Percentiles rank a stretch among this genome's conserved stretches.
phyloP scores from a whole-genome alignment of 2,329 filamentous ascomycete genomes.

The Penicillium sp. region DNA sequence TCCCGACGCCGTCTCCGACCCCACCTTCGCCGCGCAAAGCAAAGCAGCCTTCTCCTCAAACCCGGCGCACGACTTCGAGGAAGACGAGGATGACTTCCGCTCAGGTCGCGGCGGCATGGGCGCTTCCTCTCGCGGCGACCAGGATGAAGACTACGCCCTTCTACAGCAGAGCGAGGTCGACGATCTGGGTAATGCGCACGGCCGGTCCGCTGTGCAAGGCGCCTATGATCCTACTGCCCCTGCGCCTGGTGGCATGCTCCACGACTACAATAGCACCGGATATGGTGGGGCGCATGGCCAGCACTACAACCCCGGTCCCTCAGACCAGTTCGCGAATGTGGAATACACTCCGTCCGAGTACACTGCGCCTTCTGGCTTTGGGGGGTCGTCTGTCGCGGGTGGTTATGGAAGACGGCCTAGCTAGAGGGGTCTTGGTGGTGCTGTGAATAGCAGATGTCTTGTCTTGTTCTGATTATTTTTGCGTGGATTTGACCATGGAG shows the following conservation, averaged over 20 bases:
- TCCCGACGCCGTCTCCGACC: constrained; percentile 47
- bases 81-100: constrained; percentile 48
- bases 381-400: constrained; percentile 17
- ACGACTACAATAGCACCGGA: constrained; percentile 41
- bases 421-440: background rate
- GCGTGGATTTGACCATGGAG: constrained; percentile 31
- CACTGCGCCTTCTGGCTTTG: constrained; percentile 14
- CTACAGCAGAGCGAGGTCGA: constrained; percentile 51
- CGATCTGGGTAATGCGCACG: constrained; percentile 39
- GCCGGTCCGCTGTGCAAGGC: constrained; percentile 38
- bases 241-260: constrained; percentile 33
- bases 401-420: constrained; percentile 20
- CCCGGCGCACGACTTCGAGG: constrained; percentile 47
- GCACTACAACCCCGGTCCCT: constrained; percentile 24
- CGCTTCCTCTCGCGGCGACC: constrained; percentile 42
- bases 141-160: constrained; percentile 55
- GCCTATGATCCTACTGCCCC: constrained; percentile 43
- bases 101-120: constrained; percentile 44
- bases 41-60: constrained; percentile 52
- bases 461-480: constrained; percentile 12
- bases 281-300: constrained; percentile 45
- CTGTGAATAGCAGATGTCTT: background rate
- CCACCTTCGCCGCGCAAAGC: constrained; percentile 52
- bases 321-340: background rate
- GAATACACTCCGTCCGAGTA: constrained; percentile 8